These are phyloP conservation scores for Phytophthora pinifolia DNA, from an alignment of 352 stramenopile genomes.

Conservation along the genomic window DNA sequence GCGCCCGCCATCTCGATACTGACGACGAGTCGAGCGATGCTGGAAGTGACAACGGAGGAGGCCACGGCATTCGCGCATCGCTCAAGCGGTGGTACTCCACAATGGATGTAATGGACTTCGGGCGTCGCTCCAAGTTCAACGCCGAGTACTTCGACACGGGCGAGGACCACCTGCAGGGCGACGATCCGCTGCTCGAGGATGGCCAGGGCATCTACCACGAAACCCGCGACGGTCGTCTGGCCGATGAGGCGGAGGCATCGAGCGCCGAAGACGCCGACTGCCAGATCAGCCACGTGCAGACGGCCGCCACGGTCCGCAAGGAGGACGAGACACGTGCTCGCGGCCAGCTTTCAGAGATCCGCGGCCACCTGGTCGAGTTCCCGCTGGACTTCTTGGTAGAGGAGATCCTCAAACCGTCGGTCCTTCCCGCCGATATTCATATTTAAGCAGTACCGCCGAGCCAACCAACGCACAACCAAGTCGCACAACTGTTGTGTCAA, in stretches of 20 bases:
- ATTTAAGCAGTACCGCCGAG: slow-evolving; percentile 51
- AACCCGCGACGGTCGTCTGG: slow-evolving; percentile 30
- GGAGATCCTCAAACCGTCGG: slow-evolving; percentile 82
- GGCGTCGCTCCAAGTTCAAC: slow-evolving; percentile 74
- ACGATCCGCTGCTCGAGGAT: slow-evolving; percentile 67
- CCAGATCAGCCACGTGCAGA: slow-evolving; percentile 85
- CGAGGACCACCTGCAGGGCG: slow-evolving; percentile 44
- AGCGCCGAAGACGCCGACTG: slow-evolving; percentile 58
- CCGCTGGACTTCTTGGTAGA: slow-evolving; percentile 83
- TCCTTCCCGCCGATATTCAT: slow-evolving; percentile 82
- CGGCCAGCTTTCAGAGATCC: slow-evolving; percentile 78
- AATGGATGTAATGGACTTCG: slow-evolving; percentile 69
- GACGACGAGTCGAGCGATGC: slow-evolving; percentile 42
- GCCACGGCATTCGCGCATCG: slow-evolving; percentile 51
- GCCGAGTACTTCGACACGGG: slow-evolving; percentile 78
- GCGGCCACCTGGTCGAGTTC: slow-evolving; percentile 85
- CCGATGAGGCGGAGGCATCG: slow-evolving; percentile 24
- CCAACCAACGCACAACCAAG: neutral
- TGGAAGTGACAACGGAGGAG: slow-evolving; percentile 51
- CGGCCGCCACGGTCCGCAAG: slow-evolving; percentile 77
- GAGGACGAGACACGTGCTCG: slow-evolving; percentile 72
- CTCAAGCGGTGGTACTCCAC: slow-evolving; percentile 78
- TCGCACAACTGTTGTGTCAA: neutral
- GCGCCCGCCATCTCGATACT: slow-evolving; percentile 27
- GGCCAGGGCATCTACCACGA: slow-evolving; percentile 44